Percentiles rank a stretch among this genome's conserved stretches.
phyloP scores from a whole-genome alignment of 495 filamentous ascomycete genomes.

The Pyrenopolyporus hunteri region DNA sequence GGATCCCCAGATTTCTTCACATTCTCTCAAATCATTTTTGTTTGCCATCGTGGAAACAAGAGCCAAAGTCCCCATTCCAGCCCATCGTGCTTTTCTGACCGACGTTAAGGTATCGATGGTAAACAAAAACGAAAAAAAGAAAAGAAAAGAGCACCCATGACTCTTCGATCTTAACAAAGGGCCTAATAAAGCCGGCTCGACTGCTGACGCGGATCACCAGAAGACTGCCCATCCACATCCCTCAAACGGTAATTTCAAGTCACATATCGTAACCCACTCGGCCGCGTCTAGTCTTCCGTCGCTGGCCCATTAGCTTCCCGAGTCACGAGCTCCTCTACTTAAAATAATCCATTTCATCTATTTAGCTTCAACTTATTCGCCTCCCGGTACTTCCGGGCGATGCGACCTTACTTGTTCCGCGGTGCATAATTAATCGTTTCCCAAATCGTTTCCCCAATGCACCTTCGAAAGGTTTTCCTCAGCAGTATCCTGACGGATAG shows the following conservation, averaged over 20 bases:
- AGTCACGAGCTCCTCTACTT: constrained; percentile 30
- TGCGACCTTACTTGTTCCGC: constrained; percentile 5
- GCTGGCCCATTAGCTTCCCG: constrained; percentile 8
- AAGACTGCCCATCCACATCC: no score
- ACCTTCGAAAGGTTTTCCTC: not conserved
- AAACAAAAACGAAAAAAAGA: constrained; percentile 2
- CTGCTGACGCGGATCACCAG: not conserved
- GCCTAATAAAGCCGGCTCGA: not conserved
- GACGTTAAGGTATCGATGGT: constrained; percentile 11
- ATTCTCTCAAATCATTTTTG: constrained; percentile 16
- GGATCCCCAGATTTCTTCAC: constrained; percentile 11
- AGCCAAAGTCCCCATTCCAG: constrained; percentile 4
- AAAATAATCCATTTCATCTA: constrained; percentile 12
- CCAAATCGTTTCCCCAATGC: constrained; percentile 17
- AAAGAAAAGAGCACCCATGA: no score
- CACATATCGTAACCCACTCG: constrained; percentile 12
- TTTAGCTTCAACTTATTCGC: constrained; percentile 9
- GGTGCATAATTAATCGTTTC: not conserved
- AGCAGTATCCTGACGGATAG: not conserved
- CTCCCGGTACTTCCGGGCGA: constrained; percentile 28
- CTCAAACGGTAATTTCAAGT: constrained; percentile 9
- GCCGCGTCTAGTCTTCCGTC: constrained; percentile 18
- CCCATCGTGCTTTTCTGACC: constrained; percentile 17
- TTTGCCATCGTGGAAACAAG: not conserved
- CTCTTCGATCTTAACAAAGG: constrained; percentile 10